Evolutionary conservation across 805 yeast genomes (phyloP).

Genomic region (Pichia paraexigua): DNA sequence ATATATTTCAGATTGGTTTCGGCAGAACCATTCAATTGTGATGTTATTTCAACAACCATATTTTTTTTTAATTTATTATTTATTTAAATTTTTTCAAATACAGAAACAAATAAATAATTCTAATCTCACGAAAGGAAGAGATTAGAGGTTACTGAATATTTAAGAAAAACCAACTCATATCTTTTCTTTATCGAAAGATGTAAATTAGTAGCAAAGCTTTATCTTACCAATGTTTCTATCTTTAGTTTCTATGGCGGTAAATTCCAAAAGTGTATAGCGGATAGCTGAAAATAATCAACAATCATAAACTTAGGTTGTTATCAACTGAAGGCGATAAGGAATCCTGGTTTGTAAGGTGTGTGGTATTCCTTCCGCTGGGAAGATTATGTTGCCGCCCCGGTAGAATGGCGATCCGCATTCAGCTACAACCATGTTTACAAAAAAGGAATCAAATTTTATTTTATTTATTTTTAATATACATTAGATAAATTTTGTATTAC

Average conservation of each 20-base stretch:
- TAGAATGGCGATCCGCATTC: no score
- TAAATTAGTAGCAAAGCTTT: not conserved
- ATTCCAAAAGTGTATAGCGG: not conserved
- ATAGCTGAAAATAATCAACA: no score
- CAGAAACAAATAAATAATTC: no score
- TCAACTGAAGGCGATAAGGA: not conserved
- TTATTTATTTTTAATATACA: not conserved
- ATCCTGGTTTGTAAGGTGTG: not conserved
- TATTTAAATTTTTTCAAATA: no score
- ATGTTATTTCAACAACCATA: not conserved
- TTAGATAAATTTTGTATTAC: no score
- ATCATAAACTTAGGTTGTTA: no score
- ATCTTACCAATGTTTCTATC: not conserved
- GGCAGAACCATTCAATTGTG: constrained; percentile 13
- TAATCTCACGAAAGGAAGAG: no score
- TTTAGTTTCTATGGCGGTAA: not conserved
- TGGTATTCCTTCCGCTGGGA: no score
- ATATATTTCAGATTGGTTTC: constrained; percentile 18
- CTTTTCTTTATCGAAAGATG: not conserved
- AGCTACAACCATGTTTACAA: no score
- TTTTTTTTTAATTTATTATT: not conserved
- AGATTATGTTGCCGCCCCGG: no score
- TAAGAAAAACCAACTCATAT: no score
- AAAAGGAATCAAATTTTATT: no score
- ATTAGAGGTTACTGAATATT: not conserved